Percentiles rank a stretch among this genome's conserved stretches.
phyloP scores from a whole-genome alignment of 1,139 yeast genomes.

The Saccharomyces uvarum region DNA sequence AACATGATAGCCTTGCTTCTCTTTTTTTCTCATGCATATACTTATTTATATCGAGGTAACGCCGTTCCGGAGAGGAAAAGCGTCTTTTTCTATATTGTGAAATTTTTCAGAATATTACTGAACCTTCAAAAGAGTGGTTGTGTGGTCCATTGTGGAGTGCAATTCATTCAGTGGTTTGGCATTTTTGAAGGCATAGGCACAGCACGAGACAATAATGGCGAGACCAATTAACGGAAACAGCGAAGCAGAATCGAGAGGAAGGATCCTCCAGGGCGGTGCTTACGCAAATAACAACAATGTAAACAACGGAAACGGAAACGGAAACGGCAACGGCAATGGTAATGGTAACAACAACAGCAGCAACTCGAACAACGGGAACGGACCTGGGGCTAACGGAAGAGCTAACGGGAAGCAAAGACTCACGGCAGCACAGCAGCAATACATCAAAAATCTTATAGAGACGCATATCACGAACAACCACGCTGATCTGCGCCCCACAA shows the following conservation, averaged over 20 bases:
- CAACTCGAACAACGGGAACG: conserved; percentile 2
- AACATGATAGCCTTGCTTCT: neutral
- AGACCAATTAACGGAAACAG: conserved; percentile 23
- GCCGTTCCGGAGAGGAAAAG: conserved; percentile 1
- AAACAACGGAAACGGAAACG: conserved; percentile 5
- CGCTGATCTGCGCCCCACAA: conserved; percentile 15
- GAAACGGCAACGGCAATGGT: conserved; percentile 16
- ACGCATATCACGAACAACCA: conserved; percentile 30
- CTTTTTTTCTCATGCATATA: neutral
- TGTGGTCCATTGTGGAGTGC: neutral
- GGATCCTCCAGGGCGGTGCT: conserved; percentile 11
- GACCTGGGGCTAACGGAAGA: conserved; percentile 7
- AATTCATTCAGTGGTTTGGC: neutral
- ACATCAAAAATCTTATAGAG: conserved; percentile 24
- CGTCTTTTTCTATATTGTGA: neutral
- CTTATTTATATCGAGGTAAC: neutral
- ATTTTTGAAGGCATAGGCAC: neutral
- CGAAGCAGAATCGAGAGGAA: conserved; percentile 24
- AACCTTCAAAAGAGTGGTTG: neutral
- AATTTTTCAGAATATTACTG: conserved; percentile 5
- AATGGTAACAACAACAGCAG: conserved; percentile 6
- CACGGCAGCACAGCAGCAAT: conserved; percentile 31
- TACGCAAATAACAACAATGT: conserved; percentile 16
- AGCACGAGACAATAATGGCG: conserved; percentile 14
- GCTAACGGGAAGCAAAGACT: conserved; percentile 25